phyloP scores from a whole-genome alignment of 371 early-diverging fungal species.

The Amoeboaphelidium occidentale region DNA sequence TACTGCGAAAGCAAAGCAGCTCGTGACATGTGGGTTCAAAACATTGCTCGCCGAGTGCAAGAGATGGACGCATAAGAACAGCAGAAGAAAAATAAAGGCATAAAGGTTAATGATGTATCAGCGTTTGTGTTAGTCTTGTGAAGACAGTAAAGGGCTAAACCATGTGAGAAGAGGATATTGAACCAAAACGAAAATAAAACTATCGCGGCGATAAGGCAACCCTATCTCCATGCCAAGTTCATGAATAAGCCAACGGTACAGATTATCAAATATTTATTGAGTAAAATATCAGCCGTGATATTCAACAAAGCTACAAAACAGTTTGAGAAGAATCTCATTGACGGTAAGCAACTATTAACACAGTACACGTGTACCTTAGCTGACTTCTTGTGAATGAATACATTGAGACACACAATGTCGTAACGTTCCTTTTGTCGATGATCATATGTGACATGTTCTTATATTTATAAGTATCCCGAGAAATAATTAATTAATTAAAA shows the following conservation, averaged over 20 bases:
- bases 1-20: too few species aligned
- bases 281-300: not conserved
- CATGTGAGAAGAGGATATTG: not conserved
- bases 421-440: not conserved
- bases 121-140: too few species aligned
- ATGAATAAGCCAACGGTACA: not conserved
- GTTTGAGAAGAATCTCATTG: not conserved
- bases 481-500: not conserved
- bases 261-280: not conserved
- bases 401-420: not conserved
- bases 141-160: not conserved
- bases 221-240: not conserved
- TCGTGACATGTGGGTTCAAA: too few species aligned
- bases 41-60: too few species aligned
- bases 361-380: not conserved
- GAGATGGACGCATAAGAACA: too few species aligned
- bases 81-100: too few species aligned
- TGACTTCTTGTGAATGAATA: not conserved
- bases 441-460: not conserved
- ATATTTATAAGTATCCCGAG: not conserved
- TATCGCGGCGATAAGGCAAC: not conserved
- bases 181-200: not conserved
- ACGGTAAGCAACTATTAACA: not conserved
- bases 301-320: not conserved
- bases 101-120: too few species aligned